Evolutionary conservation across 148 eudicot species (phyloP).

Genomic region (Chenopodium berlandieri): DNA sequence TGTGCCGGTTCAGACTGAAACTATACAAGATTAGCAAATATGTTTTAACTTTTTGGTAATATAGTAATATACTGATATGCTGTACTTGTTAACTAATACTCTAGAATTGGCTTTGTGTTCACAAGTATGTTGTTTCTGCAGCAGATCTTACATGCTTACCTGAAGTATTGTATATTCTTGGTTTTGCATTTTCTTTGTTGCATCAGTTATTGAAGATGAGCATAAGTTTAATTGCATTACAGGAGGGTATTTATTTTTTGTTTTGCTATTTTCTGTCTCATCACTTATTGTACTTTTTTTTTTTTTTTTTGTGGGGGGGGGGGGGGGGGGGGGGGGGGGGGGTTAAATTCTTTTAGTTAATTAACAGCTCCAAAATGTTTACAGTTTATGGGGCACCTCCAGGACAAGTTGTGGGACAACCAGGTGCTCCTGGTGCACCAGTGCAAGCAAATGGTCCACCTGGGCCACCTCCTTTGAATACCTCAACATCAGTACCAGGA

Average conservation of each 20-base stretch:
- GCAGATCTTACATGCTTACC: not conserved
- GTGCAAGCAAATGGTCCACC: conserved; percentile 40
- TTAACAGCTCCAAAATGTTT: too few species aligned
- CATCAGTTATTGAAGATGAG: not conserved
- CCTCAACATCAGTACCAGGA: conserved; percentile 40
- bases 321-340: too few species aligned
- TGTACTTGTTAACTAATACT: not conserved
- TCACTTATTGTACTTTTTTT: too few species aligned
- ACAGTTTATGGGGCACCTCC: conserved; percentile 42
- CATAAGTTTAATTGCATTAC: not conserved
- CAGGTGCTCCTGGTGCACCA: conserved; percentile 58
- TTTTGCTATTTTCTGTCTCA: not conserved
- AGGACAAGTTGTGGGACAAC: conserved; percentile 42
- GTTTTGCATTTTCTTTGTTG: not conserved
- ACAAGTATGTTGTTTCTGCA: not conserved
- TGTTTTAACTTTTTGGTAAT: too few species aligned
- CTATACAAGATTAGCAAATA: not conserved
- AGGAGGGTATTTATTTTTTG: not conserved
- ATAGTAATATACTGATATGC: not conserved
- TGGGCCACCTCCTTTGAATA: conserved; percentile 40
- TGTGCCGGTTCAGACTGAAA: not conserved
- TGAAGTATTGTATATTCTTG: not conserved
- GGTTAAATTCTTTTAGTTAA: too few species aligned
- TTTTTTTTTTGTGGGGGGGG: too few species aligned
- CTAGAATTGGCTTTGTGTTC: not conserved